phyloP scores from a whole-genome alignment of 2,329 filamentous ascomycete genomes.

The Aspergillus fumigatus region DNA sequence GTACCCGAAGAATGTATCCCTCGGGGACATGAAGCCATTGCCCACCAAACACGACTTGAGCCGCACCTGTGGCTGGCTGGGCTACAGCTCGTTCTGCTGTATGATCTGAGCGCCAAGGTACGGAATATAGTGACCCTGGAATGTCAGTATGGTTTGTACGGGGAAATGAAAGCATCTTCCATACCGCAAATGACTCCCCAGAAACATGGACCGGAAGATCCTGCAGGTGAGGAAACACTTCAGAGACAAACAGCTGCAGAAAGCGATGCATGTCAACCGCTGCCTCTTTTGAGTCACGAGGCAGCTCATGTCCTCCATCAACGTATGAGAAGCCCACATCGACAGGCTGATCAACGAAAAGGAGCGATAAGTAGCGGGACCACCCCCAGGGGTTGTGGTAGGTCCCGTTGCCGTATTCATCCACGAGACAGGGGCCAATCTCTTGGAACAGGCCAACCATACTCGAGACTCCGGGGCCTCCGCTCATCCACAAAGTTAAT shows the following conservation, averaged over 20 bases:
- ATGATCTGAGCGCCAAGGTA: conserved; percentile 43
- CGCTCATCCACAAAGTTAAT: conserved; percentile 20
- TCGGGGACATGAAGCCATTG: conserved; percentile 44
- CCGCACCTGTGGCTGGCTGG: conserved; percentile 38
- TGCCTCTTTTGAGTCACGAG: conserved; percentile 37
- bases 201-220: conserved; percentile 43
- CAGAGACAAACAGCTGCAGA: conserved; percentile 44
- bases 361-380: conserved; percentile 21
- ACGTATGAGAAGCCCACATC: conserved; percentile 24
- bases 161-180: background rate
- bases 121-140: conserved; percentile 47
- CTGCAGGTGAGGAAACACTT: conserved; percentile 42
- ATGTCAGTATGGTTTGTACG: conserved; percentile 3
- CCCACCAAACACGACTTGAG: conserved; percentile 45
- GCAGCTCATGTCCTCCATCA: conserved; percentile 10
- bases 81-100: conserved; percentile 38
- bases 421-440: conserved; percentile 13
- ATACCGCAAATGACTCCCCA: conserved; percentile 47
- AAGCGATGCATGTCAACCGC: conserved; percentile 49
- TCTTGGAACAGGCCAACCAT: conserved; percentile 17
- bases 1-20: conserved; percentile 41
- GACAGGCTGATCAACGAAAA: conserved; percentile 26
- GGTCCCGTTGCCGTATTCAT: conserved; percentile 19
- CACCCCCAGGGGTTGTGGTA: conserved; percentile 17
- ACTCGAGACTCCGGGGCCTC: conserved; percentile 17